A percentile compares a stretch with the other conserved stretches of the same genome.
phyloP scores from a whole-genome alignment of 2,329 filamentous ascomycete species.

The Metarhizium guizhouense region DNA sequence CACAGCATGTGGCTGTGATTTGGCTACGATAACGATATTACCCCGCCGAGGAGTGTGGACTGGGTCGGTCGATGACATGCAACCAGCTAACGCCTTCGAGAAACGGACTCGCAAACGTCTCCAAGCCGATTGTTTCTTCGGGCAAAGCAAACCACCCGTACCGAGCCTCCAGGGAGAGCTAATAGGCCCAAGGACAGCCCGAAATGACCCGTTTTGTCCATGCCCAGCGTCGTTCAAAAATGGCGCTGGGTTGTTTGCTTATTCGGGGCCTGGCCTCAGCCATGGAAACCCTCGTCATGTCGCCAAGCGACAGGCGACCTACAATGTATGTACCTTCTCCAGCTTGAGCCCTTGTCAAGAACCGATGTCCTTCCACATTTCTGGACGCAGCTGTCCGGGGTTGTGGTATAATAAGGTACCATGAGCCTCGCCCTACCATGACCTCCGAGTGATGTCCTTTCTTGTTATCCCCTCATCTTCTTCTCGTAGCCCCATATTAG shows the following conservation, averaged over 20 bases:
- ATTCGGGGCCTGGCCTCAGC: not conserved
- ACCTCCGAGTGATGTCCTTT: not conserved
- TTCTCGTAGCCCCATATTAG: not conserved
- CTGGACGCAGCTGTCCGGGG: not conserved
- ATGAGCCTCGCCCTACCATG: not conserved
- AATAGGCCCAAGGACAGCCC: not conserved
- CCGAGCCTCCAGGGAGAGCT: not conserved
- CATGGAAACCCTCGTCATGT: not conserved
- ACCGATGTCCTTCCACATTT: not conserved
- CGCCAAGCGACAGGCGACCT: too few species aligned
- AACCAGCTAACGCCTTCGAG: not conserved
- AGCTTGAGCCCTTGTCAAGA: not conserved
- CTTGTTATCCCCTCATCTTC: not conserved
- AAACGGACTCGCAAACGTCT: not conserved
- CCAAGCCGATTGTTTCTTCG: not conserved
- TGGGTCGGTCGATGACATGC: not conserved
- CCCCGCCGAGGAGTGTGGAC: not conserved
- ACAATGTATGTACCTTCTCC: too few species aligned
- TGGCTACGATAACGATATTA: not conserved
- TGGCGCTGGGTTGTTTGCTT: not conserved
- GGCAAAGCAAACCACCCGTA: not conserved
- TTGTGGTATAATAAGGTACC: not conserved
- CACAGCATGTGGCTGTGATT: not conserved
- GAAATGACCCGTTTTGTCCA: not conserved
- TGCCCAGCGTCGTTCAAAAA: not conserved